Evolutionary conservation across 1,284 basidiomycete genomes (phyloP), one percentile per base, ranked within the genome.

Genomic region (Ceratobasidium papillatum): DNA sequence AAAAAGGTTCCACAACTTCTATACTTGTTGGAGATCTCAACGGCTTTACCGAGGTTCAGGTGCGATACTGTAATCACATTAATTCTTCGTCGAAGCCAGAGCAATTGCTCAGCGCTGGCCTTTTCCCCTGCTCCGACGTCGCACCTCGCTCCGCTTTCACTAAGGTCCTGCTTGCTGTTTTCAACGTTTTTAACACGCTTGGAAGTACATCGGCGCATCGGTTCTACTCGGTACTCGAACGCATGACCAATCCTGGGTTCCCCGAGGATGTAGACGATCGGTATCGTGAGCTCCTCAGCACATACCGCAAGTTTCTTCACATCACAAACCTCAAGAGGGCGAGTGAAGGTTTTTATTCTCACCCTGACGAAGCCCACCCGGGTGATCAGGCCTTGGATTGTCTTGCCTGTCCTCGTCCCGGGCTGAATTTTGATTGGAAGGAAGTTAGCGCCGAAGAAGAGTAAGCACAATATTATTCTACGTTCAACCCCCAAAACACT

Each of bases 321-420:
- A 22, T 62, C 19, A 22, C n/a, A 5, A 41, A 62, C 9, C n/a
- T 62, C 19, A 32, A n/a, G n/a, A 17, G 38, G 0, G 7, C 59
- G 0, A 36, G 54, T 1, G 36, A 56, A 1, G 17, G 7, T 5
- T 56, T 58, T 17, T 34, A 30, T 12, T 30, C 27, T 5, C 38
- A 69, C 11, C 51, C 66, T 1, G 66, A n/a, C 27, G 52, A 58
- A 8, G 41, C n/a, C 2, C 45, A 65, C 14, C 45, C 63, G 2
- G 63, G 52, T 25, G 51, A 51, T 32, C 66, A 51, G n/a, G 52
- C 66, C 2, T 22, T 71, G 30, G 52, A 56, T 22, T 71, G 66
- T 36, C 25, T 71, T 2, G 52, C 52, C 3, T 59, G 66, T 22
- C 66, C 66, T 12, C 36, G 54, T 22, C 66, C 66, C 0, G 66